Evolutionary conservation across 2,329 filamentous ascomycete genomes (phyloP), one percentile per base, ranked within the genome.

Genomic region (Xylariaceae sp.): DNA sequence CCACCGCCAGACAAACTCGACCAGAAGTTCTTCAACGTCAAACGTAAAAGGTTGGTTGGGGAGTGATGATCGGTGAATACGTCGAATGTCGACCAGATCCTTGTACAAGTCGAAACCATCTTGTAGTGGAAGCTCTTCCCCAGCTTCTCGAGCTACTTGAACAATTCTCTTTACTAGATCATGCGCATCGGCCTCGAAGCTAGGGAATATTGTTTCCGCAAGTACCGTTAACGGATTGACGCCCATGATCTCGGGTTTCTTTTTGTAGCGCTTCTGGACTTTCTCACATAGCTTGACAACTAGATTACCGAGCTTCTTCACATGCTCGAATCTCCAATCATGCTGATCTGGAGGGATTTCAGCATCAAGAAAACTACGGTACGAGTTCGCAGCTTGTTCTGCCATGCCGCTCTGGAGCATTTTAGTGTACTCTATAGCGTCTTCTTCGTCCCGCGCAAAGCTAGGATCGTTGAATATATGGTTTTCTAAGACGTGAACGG

Each of bases 1-100:
- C 92, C 92, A 99, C 53, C 90, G 85, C 92, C 92, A 97, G 6
- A 97, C 94, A 69, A 97, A 99, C 34, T 89, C 87, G 56, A 92
- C 88, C 16, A 99, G 78, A 14, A 96, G 75, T 40, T 86, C 83
- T 70, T 99, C 94, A 41, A 99, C 82, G 59, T 91, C 85, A 68
- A 97, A 97, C 5, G 86, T 86, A 68, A 97, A 99, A 1, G 84
- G 82, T 54, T 83, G 76, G 59, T 78, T 78, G 0, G 89, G 89
- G 16, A 97, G 78, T 18, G 84, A 86, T 56, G 89, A 81, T 7
- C 81, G 78, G 68, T 97, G 92, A 22, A 96, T 90, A 33, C 82
- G 79, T 31, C 94, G 87, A 55, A 97, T 90, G 59, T 89, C 87
- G 17, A 93, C 86, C 51, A 99, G 76, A 64, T 96, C 90, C 63